Conservation (phyloP, 257 asterid genomes). For the Plantago major region DNA sequence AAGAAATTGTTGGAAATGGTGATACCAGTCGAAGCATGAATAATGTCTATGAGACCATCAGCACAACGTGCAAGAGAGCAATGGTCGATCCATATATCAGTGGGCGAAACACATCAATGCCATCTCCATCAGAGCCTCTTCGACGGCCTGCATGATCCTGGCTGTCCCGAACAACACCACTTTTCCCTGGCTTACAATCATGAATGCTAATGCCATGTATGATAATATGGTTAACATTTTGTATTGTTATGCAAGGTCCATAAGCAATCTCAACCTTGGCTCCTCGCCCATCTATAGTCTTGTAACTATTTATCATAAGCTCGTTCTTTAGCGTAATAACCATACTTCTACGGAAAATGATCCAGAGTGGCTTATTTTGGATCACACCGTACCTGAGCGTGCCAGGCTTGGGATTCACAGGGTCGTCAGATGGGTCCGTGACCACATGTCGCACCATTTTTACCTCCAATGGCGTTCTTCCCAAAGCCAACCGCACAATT, state of each 20-base stretch:
- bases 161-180: conserved; percentile 51
- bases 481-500: conserved; percentile 79
- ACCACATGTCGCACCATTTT: conserved; percentile 55
- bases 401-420: conserved; percentile 51
- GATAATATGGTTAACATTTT: conserved; percentile 48
- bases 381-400: conserved; percentile 75
- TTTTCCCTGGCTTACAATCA: conserved; percentile 66
- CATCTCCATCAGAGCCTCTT: conserved; percentile 73
- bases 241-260: conserved; percentile 80
- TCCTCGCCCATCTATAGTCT: conserved; percentile 94
- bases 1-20: conserved; percentile 86
- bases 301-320: conserved; percentile 64
- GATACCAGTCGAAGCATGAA: conserved; percentile 69
- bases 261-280: conserved; percentile 70
- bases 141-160: conserved; percentile 54
- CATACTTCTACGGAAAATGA: conserved; percentile 52
- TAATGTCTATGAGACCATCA: conserved; percentile 80
- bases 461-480: conserved; percentile 60
- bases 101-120: conserved; percentile 46
- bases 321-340: conserved; percentile 55
- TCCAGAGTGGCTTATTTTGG: conserved; percentile 68
- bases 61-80: conserved; percentile 52
- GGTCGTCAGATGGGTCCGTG: conserved; percentile 57
- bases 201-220: conserved; percentile 76
- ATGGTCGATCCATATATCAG: conserved; percentile 78